Conservation (phyloP, 1,139 yeast species). For the Chernovozyma sophiae-reginae region DNA sequence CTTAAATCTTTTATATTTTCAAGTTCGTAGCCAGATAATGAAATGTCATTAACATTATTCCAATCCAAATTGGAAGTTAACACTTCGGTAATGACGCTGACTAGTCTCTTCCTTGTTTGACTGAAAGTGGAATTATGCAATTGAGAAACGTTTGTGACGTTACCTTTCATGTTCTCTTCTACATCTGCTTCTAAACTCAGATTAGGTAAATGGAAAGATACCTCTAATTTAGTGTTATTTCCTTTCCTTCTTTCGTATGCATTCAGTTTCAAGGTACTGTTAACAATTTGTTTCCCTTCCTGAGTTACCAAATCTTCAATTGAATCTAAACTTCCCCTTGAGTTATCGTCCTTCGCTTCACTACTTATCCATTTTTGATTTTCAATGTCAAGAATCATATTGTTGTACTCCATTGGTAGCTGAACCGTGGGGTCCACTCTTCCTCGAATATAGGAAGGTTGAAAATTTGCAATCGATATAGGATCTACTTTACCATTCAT, state of each 20-base stretch:
- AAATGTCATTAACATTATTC: slow-evolving; percentile 37
- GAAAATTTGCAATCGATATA: slow-evolving; percentile 2
- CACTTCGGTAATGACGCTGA: slow-evolving; percentile 45
- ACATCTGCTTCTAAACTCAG: slow-evolving; percentile 10
- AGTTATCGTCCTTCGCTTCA: slow-evolving; percentile 24
- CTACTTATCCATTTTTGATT: slow-evolving; percentile 36
- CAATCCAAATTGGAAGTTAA: slow-evolving; percentile 35
- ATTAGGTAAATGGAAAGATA: slow-evolving; percentile 40
- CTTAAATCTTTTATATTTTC: slow-evolving; percentile 42
- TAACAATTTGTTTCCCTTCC: slow-evolving; percentile 6
- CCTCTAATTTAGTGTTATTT: slow-evolving; percentile 30
- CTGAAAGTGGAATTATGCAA: slow-evolving; percentile 48
- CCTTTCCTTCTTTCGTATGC: slow-evolving; percentile 10
- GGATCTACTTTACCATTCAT: slow-evolving; percentile 10
- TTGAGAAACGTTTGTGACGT: slow-evolving; percentile 41
- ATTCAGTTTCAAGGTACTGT: slow-evolving; percentile 1
- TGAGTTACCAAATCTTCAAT: slow-evolving; percentile 38
- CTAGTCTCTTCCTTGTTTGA: slow-evolving; percentile 41
- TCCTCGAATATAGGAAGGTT: slow-evolving; percentile 15
- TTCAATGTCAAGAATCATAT: slow-evolving; percentile 37
- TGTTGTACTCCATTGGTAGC: slow-evolving; percentile 35
- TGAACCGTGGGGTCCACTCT: slow-evolving; percentile 30
- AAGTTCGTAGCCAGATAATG: slow-evolving; percentile 29
- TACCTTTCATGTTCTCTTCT: slow-evolving; percentile 14
- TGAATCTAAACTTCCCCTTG: slow-evolving; percentile 35